phyloP scores from a whole-genome alignment of 495 filamentous ascomycete genomes.

The Neurospora terricola region DNA sequence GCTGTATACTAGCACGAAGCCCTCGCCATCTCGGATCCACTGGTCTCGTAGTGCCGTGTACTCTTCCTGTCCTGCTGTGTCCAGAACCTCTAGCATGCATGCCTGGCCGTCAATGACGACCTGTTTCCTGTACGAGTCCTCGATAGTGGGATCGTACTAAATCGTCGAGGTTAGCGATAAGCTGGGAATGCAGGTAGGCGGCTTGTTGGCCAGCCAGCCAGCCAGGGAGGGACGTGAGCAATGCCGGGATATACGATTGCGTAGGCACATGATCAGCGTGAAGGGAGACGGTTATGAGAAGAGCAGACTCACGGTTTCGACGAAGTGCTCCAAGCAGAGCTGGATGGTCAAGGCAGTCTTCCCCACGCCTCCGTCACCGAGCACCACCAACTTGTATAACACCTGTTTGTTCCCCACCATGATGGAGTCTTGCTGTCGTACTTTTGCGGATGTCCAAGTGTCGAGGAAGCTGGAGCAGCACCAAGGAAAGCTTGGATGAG shows the following conservation, averaged over 20 bases:
- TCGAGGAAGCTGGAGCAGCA: slow-evolving; percentile 2
- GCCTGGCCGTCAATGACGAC: slow-evolving; percentile 94
- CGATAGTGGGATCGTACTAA: slow-evolving; percentile 91
- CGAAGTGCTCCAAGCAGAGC: slow-evolving; percentile 58
- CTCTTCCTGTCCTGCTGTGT: slow-evolving; percentile 98
- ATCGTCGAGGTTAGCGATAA: neutral
- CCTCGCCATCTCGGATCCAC: slow-evolving; percentile 97
- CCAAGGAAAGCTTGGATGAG: slow-evolving; percentile 3
- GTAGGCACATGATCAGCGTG: neutral
- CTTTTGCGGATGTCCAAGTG: slow-evolving; percentile 4
- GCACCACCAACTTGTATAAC: slow-evolving; percentile 95
- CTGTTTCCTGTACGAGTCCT: slow-evolving; percentile 96
- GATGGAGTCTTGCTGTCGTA: slow-evolving; percentile 12
- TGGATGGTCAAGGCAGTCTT: slow-evolving; percentile 98
- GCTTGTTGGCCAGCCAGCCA: neutral
- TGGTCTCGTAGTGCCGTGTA: slow-evolving; percentile 95
- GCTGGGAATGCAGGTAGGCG: neutral
- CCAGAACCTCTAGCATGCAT: slow-evolving; percentile 97
- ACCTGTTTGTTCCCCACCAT: slow-evolving; percentile 72
- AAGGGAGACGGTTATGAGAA: slow-evolving; percentile 1
- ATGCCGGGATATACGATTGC: neutral
- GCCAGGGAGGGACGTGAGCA: neutral
- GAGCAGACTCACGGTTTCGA: slow-evolving; percentile 40
- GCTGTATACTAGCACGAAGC: slow-evolving; percentile 95
- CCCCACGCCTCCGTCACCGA: slow-evolving; percentile 69